Conservation (phyloP, 805 yeast genomes). For the Barnettozyma populi region DNA sequence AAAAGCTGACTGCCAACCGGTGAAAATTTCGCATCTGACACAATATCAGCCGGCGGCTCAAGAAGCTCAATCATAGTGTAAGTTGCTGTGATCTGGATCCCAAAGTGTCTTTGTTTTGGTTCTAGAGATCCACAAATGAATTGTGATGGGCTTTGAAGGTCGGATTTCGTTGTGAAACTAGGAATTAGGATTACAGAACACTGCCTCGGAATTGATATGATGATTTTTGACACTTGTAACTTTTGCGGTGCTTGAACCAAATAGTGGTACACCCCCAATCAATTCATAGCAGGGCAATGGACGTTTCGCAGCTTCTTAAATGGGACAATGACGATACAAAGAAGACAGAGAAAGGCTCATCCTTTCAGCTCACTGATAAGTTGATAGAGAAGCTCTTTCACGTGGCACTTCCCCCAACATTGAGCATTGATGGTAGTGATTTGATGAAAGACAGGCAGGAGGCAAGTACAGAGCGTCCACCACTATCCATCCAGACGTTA, state of each 20-base stretch:
- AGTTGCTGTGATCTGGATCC: not conserved
- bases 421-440: slow-evolving; percentile 36
- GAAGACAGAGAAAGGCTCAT: not conserved
- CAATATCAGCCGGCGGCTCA: slow-evolving; percentile 32
- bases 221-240: not conserved
- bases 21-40: slow-evolving; percentile 39
- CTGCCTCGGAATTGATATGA: no score
- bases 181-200: not conserved
- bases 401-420: slow-evolving; percentile 65
- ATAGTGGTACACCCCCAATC: not conserved
- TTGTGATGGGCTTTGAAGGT: not conserved
- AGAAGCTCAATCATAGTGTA: slow-evolving; percentile 15
- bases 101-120: not conserved
- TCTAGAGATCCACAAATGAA: not conserved
- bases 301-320: slow-evolving; percentile 27
- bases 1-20: slow-evolving; percentile 34
- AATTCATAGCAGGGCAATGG: slow-evolving; percentile 16
- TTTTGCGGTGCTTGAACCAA: not conserved
- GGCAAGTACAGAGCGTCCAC: slow-evolving; percentile 60
- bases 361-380: slow-evolving; percentile 49
- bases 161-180: not conserved
- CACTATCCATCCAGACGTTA: slow-evolving; percentile 63
- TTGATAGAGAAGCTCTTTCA: slow-evolving; percentile 64
- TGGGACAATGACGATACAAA: slow-evolving; percentile 19
- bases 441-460: slow-evolving; percentile 49